Base-by-base conservation (phyloP, 1,284 basidiomycete species). In the Fistulinella staudtii region DNA sequence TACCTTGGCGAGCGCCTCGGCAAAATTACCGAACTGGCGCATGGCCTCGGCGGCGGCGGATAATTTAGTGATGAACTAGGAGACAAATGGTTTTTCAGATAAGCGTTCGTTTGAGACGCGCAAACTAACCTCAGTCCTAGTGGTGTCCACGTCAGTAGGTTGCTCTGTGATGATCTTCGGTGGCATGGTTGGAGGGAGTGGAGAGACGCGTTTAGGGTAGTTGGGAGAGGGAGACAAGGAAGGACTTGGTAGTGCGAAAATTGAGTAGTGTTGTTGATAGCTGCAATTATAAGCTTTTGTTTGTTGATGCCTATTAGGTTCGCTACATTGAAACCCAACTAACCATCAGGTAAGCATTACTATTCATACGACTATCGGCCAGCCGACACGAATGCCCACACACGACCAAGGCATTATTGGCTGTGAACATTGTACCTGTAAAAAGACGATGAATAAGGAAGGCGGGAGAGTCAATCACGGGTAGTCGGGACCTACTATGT, bases 31-130 rank as follows among this genome's bases (percentile, higher is more conserved):
- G 46, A 76, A 78, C 45, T 74, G 71, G 46, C 78, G 76, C 74
- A 87, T 73, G 25, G 74, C 65, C 37, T 75, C 72, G 24, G 80
- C 78, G 47, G 83, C 74, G 22, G 68, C 65, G 46, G 61, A 60
- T 49, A 87, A 68, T 52, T 75, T 75, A 29, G 67, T 60, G 35
- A 74, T 69, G 57, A 82, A 70, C 81, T 85, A 43, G 49, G n/a
- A n/a, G 53, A 33, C 30, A 51, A 45, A 34, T 35, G 34, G 27
- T 17, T 1, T 17, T 50, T 61, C 43, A 55, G 60, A 64, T 57
- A 52, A 49, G 40, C 36, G 28, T 33, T 22, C 24, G n/a, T 36
- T n/a, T 23, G 39, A 10, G 43, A 51, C 51, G 47, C 49, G 53
- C 47, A 43, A 24, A 47, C 63, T 41, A 15, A 67, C 61, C 56